phyloP scores from a whole-genome alignment of 2,329 filamentous ascomycete species.

The Ceratocystis cubensis region DNA sequence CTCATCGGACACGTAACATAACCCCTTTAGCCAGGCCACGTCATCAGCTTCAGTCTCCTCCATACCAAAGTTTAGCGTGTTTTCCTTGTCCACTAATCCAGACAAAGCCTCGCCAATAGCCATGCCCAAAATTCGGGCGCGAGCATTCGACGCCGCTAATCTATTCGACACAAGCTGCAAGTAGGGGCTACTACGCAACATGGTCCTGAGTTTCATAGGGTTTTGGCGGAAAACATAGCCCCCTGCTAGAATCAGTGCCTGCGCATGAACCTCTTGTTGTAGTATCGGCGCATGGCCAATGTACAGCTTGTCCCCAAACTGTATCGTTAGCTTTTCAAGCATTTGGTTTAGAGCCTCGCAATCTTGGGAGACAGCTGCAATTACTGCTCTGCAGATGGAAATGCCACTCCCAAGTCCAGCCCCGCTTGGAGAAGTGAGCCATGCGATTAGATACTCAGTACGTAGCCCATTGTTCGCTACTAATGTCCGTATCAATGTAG shows the following conservation, averaged over 20 bases:
- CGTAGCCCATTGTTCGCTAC: constrained; percentile 36
- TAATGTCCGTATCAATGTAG: constrained; percentile 42
- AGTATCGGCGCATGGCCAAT: constrained; percentile 74
- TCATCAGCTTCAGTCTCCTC: constrained; percentile 65
- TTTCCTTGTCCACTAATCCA: constrained; percentile 52
- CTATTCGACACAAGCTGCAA: constrained; percentile 74
- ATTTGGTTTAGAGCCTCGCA: constrained; percentile 41
- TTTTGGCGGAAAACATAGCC: constrained; percentile 60
- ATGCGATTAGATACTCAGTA: constrained; percentile 45
- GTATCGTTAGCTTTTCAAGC: constrained; percentile 54
- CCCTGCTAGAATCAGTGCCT: constrained; percentile 63
- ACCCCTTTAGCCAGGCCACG: constrained; percentile 57
- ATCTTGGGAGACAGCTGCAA: constrained; percentile 44
- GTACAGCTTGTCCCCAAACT: constrained; percentile 77
- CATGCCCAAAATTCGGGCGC: constrained; percentile 77
- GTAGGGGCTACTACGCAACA: constrained; percentile 61
- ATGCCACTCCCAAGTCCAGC: constrained; percentile 51
- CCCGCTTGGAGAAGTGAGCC: constrained; percentile 52
- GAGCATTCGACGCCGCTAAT: constrained; percentile 60
- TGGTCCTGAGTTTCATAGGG: constrained; percentile 52
- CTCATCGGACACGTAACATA: constrained; percentile 51
- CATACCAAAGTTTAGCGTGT: constrained; percentile 69
- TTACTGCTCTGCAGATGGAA: constrained; percentile 53
- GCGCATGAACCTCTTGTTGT: constrained; percentile 78
- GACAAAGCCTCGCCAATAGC: constrained; percentile 64